phyloP scores from a whole-genome alignment of 495 filamentous ascomycete genomes.

The Xylaria acuta region DNA sequence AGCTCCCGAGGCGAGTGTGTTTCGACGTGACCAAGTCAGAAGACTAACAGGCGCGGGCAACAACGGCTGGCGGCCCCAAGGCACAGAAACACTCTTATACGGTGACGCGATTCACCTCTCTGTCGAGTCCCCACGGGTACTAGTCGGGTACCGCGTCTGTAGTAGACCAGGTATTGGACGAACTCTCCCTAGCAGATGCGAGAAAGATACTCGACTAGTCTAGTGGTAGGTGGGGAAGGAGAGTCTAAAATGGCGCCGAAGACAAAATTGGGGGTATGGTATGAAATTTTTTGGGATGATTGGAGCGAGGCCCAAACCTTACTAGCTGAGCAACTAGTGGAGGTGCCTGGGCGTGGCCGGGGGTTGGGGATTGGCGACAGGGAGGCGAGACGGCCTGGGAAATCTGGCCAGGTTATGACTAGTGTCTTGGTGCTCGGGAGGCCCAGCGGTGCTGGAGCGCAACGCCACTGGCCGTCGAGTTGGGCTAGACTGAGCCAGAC shows the following conservation, averaged over 20 bases:
- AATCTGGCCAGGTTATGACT: conserved; percentile 29
- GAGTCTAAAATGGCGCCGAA: conserved; percentile 30
- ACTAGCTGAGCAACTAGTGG: conserved; percentile 27
- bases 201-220: conserved; percentile 25
- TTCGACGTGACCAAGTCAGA: background rate
- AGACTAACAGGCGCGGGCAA: conserved; percentile 1
- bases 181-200: conserved; percentile 21
- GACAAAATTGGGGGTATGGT: conserved; percentile 17
- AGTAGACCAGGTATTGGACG: conserved; percentile 19
- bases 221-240: conserved; percentile 24
- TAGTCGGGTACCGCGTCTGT: conserved; percentile 12
- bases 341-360: conserved; percentile 19
- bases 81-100: conserved; percentile 1
- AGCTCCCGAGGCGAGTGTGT: background rate
- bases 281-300: conserved; percentile 23
- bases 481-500: conserved; percentile 30
- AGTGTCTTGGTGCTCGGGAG: conserved; percentile 19
- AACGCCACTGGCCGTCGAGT: conserved; percentile 27
- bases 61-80: background rate
- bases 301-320: conserved; percentile 22
- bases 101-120: conserved; percentile 23
- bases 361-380: conserved; percentile 29
- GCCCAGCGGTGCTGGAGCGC: conserved; percentile 25
- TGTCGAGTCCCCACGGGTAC: conserved; percentile 17
- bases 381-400: conserved; percentile 23